phyloP scores from a whole-genome alignment of 768 basidiomycete genomes.

The Hygrophorus pudorinus region DNA sequence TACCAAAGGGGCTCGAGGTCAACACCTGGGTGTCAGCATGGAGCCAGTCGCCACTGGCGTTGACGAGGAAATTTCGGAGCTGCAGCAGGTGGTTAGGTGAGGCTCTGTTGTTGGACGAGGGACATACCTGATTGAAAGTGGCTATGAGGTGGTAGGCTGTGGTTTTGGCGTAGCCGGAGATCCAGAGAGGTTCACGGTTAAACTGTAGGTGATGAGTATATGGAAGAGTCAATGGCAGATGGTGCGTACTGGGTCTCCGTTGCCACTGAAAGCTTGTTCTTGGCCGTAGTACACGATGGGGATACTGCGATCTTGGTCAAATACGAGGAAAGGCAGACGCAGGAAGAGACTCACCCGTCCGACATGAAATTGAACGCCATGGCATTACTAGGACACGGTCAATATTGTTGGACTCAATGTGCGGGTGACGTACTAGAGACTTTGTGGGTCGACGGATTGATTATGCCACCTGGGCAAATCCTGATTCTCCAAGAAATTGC shows the following conservation, averaged over 20 bases:
- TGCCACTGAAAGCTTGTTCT: constrained; percentile 61
- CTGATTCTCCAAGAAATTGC: constrained; percentile 77
- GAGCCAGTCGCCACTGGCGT: constrained; percentile 42
- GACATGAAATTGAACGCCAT: constrained; percentile 69
- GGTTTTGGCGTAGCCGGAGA: constrained; percentile 52
- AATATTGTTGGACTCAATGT: neutral
- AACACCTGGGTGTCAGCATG: constrained; percentile 43
- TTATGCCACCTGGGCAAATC: constrained; percentile 70
- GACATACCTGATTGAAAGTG: constrained; percentile 45
- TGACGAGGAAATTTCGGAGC: constrained; percentile 57
- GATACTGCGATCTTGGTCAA: constrained; percentile 24
- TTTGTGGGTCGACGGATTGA: constrained; percentile 61
- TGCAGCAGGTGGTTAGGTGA: constrained; percentile 14
- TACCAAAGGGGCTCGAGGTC: constrained; percentile 34
- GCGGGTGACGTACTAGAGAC: constrained; percentile 41
- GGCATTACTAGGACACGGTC: constrained; percentile 41
- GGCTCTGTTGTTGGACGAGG: neutral
- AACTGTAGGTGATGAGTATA: constrained; percentile 25
- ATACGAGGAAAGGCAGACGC: neutral
- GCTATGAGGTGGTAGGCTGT: constrained; percentile 47
- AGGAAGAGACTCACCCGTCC: constrained; percentile 35
- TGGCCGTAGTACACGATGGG: constrained; percentile 79
- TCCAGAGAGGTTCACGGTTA: constrained; percentile 73
- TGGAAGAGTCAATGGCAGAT: neutral
- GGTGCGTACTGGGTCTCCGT: constrained; percentile 49